Evolutionary conservation across 2,329 filamentous ascomycete species (phyloP), one percentile per base, ranked within the genome.

Genomic region (Talaromyces sp.): DNA sequence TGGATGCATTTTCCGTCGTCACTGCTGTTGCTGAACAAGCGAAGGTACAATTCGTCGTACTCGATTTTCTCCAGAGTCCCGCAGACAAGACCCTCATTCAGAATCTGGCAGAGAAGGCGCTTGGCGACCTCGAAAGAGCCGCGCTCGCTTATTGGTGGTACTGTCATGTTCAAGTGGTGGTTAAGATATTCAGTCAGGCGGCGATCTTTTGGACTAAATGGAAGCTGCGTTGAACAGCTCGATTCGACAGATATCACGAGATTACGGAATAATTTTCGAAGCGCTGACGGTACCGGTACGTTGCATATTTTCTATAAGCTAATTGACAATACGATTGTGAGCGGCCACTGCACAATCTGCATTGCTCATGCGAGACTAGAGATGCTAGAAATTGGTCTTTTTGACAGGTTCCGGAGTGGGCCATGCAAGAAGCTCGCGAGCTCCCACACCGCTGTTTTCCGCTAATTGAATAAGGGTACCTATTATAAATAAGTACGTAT

Each of bases 51-150:
- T 48, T 8, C 32, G 17, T 17, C 17, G 9, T 46, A 48, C 38
- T 50, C n/a, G 21, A 54, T 38, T 6, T n/a, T 53, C 48, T 12
- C 52, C 38, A 60, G 12, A 9, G 41, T 61, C 29, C 54, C 56
- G 43, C 52, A 14, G 3, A 60, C 63, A 8, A 64, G 38, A 7
- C 62, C 62, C 51, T 65, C 64, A 43, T 65, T 65, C 2, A 65
- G 26, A n/a, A 64, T 19, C 7, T 61, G 52, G 14, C 60, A 59
- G 5, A 65, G 62, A 24, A 65, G 48, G 1, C 64, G 62, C 29
- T 54, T 63, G 2, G 62, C 61, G 12, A 62, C 64, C 51, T 65
- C 62, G 57, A 64, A 64, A 5, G 24, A 51, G 26, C 57, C 61
- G 38, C 57, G 48, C 24, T 51, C 41, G 41, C 41, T 46, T 46